Conservation (phyloP, 805 yeast species). For the Spathaspora sp. region DNA sequence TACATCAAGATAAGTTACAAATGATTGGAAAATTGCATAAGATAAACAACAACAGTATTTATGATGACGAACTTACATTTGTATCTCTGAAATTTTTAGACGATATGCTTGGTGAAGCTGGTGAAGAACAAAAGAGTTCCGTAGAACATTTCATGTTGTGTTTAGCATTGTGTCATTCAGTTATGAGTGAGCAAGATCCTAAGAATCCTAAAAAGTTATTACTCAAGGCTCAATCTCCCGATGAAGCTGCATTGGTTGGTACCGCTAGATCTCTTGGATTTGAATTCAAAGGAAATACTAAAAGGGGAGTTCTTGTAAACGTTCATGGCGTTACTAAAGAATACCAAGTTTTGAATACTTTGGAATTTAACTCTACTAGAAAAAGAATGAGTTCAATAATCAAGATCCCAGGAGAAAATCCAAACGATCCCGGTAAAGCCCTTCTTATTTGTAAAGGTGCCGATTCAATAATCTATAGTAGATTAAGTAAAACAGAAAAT, state of each 20-base stretch:
- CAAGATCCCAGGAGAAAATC: constrained; percentile 60
- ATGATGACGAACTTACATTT: constrained; percentile 65
- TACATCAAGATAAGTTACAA: constrained; percentile 52
- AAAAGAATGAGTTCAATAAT: constrained; percentile 85
- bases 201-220: constrained; percentile 52
- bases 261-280: constrained; percentile 80
- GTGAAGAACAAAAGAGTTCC: constrained; percentile 50
- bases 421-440: constrained; percentile 42
- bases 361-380: constrained; percentile 81
- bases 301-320: constrained; percentile 61
- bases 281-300: constrained; percentile 61
- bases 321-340: constrained; percentile 71
- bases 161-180: constrained; percentile 76
- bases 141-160: constrained; percentile 75
- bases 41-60: constrained; percentile 19
- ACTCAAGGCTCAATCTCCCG: constrained; percentile 79
- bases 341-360: constrained; percentile 63
- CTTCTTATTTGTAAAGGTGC: constrained; percentile 81
- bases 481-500: constrained; percentile 44
- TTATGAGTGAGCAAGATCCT: constrained; percentile 64
- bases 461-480: constrained; percentile 70
- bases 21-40: constrained; percentile 45
- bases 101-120: constrained; percentile 54
- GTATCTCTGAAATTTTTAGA: constrained; percentile 61
- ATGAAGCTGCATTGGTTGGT: constrained; percentile 81